phyloP scores from a whole-genome alignment of 2,329 filamentous ascomycete species.

The Elsinoe arachidis region DNA sequence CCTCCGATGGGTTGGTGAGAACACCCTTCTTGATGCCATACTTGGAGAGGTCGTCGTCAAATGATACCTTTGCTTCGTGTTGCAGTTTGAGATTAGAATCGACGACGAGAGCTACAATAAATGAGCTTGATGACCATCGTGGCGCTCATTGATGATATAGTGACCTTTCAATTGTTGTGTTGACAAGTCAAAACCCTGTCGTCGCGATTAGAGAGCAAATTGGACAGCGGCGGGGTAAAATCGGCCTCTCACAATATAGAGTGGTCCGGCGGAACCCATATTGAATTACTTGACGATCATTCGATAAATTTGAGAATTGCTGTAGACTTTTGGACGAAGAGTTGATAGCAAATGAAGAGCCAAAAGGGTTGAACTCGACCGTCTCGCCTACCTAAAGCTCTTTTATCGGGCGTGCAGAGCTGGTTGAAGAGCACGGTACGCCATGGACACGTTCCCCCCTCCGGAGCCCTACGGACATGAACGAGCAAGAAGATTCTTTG shows the following conservation, averaged over 20 bases:
- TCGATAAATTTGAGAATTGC: neutral
- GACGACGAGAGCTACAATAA: slow-evolving; percentile 63
- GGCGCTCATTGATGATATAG: neutral
- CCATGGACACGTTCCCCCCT: neutral
- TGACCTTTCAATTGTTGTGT: slow-evolving; percentile 92
- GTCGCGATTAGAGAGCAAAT: slow-evolving; percentile 9
- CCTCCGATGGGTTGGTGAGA: slow-evolving; percentile 67
- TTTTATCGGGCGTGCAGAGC: neutral
- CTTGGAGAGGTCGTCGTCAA: slow-evolving; percentile 70
- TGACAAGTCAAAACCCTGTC: slow-evolving; percentile 76
- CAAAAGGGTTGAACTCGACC: neutral
- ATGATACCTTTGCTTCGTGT: slow-evolving; percentile 85
- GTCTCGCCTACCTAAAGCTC: neutral
- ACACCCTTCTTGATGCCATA: slow-evolving; percentile 79
- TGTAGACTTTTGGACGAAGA: neutral
- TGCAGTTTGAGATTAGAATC: slow-evolving; percentile 71
- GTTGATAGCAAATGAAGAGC: neutral
- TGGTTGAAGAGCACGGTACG: neutral
- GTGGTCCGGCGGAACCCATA: slow-evolving; percentile 9
- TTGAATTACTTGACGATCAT: slow-evolving; percentile 5
- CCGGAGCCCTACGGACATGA: slow-evolving; percentile 2
- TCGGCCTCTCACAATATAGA: slow-evolving; percentile 10
- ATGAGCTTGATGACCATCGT: neutral
- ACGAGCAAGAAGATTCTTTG: neutral
- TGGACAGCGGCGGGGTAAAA: neutral